Evolutionary conservation across 2,329 filamentous ascomycete genomes (phyloP).

Genomic region (Nemania serpens): DNA sequence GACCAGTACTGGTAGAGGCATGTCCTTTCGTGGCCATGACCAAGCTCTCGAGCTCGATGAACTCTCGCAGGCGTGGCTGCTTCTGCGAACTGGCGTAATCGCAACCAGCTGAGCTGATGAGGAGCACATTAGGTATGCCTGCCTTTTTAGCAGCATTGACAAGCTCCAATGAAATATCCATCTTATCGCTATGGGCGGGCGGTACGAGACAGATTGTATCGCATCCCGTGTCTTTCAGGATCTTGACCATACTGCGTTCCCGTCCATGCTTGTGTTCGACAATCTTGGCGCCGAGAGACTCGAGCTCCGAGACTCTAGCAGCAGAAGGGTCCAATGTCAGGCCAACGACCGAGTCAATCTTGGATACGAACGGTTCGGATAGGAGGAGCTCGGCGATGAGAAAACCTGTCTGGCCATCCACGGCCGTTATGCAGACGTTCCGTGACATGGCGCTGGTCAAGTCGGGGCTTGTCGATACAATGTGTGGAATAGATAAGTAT

Average conservation of each 20-base stretch:
- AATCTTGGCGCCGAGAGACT: conserved; percentile 48
- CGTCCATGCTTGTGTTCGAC: conserved; percentile 49
- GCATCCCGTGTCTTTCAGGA: conserved; percentile 48
- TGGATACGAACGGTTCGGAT: conserved; percentile 48
- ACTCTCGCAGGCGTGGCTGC: conserved; percentile 56
- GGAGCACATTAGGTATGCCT: conserved; percentile 50
- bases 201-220: conserved; percentile 57
- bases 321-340: conserved; percentile 48
- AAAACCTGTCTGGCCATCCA: conserved; percentile 57
- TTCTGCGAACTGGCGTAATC: conserved; percentile 54
- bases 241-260: conserved; percentile 44
- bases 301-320: conserved; percentile 47
- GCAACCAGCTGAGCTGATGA: conserved; percentile 54
- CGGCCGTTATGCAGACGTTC: conserved; percentile 54
- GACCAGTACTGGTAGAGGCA: conserved; percentile 43
- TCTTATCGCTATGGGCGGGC: conserved; percentile 51
- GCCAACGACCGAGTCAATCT: conserved; percentile 48
- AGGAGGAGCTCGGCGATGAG: conserved; percentile 56
- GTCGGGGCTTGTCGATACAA: no score
- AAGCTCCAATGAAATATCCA: conserved; percentile 51
- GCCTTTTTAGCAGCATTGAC: conserved; percentile 51
- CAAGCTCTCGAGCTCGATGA: conserved; percentile 53
- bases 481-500: no score
- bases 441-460: conserved; percentile 45
- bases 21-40: conserved; percentile 52